Base-by-base conservation (phyloP, 2,329 filamentous ascomycete genomes). In the Pestalotiopsis sp. region DNA sequence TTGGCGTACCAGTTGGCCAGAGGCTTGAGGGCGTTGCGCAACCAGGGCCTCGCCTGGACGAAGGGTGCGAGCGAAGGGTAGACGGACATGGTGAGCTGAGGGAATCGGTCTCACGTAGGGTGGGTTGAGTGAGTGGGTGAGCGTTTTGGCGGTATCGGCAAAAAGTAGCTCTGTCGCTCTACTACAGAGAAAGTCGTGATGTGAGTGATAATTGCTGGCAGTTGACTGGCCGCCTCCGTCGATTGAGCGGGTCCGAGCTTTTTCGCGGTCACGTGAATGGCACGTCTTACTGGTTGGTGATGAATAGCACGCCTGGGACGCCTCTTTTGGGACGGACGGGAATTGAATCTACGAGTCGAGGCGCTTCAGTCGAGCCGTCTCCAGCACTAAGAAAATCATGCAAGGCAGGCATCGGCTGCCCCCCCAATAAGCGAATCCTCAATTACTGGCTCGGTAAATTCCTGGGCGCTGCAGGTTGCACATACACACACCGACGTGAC, bases 1-100 rank as follows among this genome's bases (percentile, higher is more conserved):
- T 95, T 92, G 84, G 85, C 84, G 86, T 98, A 98, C 94, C 94
- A 97, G 79, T 90, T 88, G 82, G 95, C 89, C 73, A 97, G 80
- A 74, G 96, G 96, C 86, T 86, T 89, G 82, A 98, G 84, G 84
- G 92, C 87, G 76, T 87, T 91, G 82, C 86, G 85, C 79, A 98
- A 90, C 93, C 93, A 97, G 75, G 95, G 95, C 78, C 94, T 91
- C 87, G 92, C 92, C 80, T 90, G 80, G 80, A 98, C 89, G 80
- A 90, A 95, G 76, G 89, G 92, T 77, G 92, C 89, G 82, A 94
- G 87, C 78, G 86, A 91, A 73, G 89, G 89, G 78, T 89, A 88
- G 81, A 90, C 91, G 91, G 93, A 92, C 81, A 79, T 88, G 75
- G 74, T 73, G 73, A 36, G 31, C 31, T 36, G 7, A 9, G 31